These are phyloP conservation scores for Umbelopsis sp. DNA, from an alignment of 371 early-diverging fungal species.

Conservation along the genomic window DNA sequence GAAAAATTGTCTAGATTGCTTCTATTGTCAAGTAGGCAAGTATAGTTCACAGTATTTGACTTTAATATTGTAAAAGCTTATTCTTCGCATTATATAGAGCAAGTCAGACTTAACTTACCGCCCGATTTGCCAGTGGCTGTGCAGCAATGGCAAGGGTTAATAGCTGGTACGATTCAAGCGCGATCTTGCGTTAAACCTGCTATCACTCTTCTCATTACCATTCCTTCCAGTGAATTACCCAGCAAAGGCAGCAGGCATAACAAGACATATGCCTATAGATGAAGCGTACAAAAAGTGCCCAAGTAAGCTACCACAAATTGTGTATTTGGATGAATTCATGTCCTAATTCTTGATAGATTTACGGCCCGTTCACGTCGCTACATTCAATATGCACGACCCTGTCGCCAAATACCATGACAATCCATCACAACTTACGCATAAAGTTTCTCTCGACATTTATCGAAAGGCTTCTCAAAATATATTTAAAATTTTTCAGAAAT, in stretches of 20 bases:
- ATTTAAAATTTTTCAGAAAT: constrained; percentile 67
- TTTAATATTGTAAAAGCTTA: background rate
- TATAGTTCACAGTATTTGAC: background rate
- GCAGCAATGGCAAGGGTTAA: constrained; percentile 89
- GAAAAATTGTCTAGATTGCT: constrained; percentile 58
- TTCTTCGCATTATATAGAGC: constrained; percentile 49
- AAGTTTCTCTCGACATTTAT: constrained; percentile 88
- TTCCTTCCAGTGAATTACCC: constrained; percentile 58
- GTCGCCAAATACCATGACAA: constrained; percentile 71
- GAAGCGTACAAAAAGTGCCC: constrained; percentile 75
- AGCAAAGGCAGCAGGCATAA: constrained; percentile 56
- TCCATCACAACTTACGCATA: constrained; percentile 78
- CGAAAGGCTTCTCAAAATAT: constrained; percentile 71
- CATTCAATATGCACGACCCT: constrained; percentile 68
- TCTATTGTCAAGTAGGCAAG: constrained; percentile 80
- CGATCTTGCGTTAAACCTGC: background rate
- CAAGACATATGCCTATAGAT: constrained; percentile 45
- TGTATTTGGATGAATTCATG: constrained; percentile 6
- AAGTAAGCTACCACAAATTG: constrained; percentile 28
- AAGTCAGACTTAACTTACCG: constrained; percentile 72
- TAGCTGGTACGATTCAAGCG: constrained; percentile 72
- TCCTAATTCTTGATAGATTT: constrained; percentile 51
- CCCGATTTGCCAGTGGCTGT: constrained; percentile 78
- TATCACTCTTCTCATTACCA: background rate
- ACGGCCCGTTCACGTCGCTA: constrained; percentile 85